Evolutionary conservation across 768 basidiomycete genomes (phyloP).

Genomic region (Suillus fuscotomentosus): DNA sequence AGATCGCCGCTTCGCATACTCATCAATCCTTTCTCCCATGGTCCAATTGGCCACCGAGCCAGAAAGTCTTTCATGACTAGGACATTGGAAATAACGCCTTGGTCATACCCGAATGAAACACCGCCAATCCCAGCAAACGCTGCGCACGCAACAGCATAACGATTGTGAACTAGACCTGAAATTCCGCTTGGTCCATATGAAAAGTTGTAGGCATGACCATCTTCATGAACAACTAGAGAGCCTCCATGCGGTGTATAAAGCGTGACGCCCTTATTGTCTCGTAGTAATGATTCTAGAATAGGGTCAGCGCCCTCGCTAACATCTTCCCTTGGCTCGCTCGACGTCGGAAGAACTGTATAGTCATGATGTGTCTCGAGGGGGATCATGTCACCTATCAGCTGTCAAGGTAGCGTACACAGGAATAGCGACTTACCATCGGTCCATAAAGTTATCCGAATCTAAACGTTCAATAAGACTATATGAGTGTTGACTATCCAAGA

Average conservation of each 20-base stretch:
- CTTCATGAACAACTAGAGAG: constrained; percentile 20
- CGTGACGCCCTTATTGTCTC: constrained; percentile 16
- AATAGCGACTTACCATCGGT: constrained; percentile 5
- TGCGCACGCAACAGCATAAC: constrained; percentile 64
- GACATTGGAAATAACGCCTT: constrained; percentile 85
- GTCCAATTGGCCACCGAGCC: constrained; percentile 63
- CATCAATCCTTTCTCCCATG: constrained; percentile 74
- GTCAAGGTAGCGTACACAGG: constrained; percentile 41
- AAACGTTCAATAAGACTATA: neutral
- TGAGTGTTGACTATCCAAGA: neutral
- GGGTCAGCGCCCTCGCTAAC: neutral
- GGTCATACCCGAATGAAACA: constrained; percentile 79
- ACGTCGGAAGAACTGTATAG: neutral
- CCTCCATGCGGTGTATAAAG: constrained; percentile 27
- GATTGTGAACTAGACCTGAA: constrained; percentile 60
- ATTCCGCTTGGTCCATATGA: constrained; percentile 73
- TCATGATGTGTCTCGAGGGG: constrained; percentile 68
- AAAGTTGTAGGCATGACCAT: constrained; percentile 51
- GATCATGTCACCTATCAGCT: constrained; percentile 35
- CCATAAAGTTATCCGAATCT: constrained; percentile 5
- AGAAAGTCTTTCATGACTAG: constrained; percentile 80
- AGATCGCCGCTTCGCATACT: constrained; percentile 44
- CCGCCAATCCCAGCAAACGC: constrained; percentile 78
- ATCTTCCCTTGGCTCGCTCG: neutral
- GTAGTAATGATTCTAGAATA: constrained; percentile 14